These are phyloP conservation scores for Lactarius hatsudake DNA, from an alignment of 768 basidiomycete genomes.

Conservation along the genomic window DNA sequence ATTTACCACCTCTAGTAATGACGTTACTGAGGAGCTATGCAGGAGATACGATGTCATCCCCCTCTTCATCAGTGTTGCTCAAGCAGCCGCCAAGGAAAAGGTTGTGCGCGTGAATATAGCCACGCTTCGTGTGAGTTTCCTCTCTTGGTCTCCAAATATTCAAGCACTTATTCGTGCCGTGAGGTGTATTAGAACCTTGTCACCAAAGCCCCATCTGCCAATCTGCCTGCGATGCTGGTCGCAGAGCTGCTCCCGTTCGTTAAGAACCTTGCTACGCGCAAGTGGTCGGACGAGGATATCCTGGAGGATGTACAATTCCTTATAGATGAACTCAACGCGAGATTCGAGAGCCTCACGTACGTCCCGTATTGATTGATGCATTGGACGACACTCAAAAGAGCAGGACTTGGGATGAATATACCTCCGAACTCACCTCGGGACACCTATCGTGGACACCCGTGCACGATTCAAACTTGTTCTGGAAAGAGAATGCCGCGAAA, in stretches of 20 bases:
- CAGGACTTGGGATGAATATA: conserved; percentile 96
- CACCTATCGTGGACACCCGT: conserved; percentile 95
- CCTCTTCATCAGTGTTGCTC: conserved; percentile 76
- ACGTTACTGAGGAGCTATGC: conserved; percentile 9
- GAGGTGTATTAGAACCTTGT: conserved; percentile 69
- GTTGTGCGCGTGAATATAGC: conserved; percentile 91
- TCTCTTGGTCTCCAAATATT: neutral
- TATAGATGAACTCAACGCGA: conserved; percentile 75
- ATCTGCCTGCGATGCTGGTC: conserved; percentile 91
- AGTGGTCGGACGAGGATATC: conserved; percentile 95
- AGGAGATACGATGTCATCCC: conserved; percentile 92
- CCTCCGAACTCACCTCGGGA: conserved; percentile 83
- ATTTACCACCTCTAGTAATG: neutral
- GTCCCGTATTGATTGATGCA: conserved; percentile 31
- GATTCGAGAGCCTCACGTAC: conserved; percentile 89
- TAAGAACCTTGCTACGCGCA: conserved; percentile 77
- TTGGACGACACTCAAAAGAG: neutral
- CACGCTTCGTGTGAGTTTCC: conserved; percentile 68
- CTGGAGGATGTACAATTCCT: conserved; percentile 89
- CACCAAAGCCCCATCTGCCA: conserved; percentile 81
- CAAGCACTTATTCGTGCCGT: neutral
- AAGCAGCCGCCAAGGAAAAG: conserved; percentile 93
- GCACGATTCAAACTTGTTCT: conserved; percentile 95
- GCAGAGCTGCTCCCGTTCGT: conserved; percentile 82
- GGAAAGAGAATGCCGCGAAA: conserved; percentile 90